Conservation (phyloP, 2,329 filamentous ascomycete species). For the Fonsecaea nubica region DNA sequence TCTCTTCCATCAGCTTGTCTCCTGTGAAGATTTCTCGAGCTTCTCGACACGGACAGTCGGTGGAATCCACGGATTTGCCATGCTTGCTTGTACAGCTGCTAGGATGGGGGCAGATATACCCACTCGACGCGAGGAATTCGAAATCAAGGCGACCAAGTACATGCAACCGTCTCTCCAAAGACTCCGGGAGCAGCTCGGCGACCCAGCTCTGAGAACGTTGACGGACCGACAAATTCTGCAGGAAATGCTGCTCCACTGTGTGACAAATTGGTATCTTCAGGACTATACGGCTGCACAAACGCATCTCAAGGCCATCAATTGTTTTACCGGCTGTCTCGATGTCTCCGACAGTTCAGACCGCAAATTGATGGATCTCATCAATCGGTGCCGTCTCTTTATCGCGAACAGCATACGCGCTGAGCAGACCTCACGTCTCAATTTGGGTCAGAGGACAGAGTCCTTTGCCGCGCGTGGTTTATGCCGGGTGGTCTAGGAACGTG, state of each 20-base stretch:
- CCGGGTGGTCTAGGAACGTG: background rate
- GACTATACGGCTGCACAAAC: constrained; percentile 17
- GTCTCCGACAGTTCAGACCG: constrained; percentile 7
- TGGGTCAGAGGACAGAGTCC: background rate
- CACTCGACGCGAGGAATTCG: constrained; percentile 17
- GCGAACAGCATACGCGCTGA: constrained; percentile 1
- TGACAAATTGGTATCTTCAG: constrained; percentile 22
- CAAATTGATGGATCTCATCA: constrained; percentile 18
- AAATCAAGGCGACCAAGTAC: constrained; percentile 17
- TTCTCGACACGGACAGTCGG: constrained; percentile 4
- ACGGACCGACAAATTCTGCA: constrained; percentile 19
- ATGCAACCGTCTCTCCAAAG: constrained; percentile 20
- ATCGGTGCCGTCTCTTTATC: constrained; percentile 10
- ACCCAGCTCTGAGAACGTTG: constrained; percentile 14
- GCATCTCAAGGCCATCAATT: constrained; percentile 15
- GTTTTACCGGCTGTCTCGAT: constrained; percentile 18
- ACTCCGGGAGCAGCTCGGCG: constrained; percentile 15
- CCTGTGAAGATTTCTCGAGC: constrained; percentile 7
- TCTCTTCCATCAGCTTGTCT: constrained; percentile 16
- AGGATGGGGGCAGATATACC: constrained; percentile 15
- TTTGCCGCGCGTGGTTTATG: background rate
- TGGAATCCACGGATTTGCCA: constrained; percentile 9
- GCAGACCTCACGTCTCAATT: background rate
- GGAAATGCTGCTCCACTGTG: constrained; percentile 22
- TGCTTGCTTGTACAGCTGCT: constrained; percentile 18